Evolutionary conservation across 1,284 basidiomycete genomes (phyloP), one percentile per base, ranked within the genome.

Genomic region (Leucoagaricus sp.): DNA sequence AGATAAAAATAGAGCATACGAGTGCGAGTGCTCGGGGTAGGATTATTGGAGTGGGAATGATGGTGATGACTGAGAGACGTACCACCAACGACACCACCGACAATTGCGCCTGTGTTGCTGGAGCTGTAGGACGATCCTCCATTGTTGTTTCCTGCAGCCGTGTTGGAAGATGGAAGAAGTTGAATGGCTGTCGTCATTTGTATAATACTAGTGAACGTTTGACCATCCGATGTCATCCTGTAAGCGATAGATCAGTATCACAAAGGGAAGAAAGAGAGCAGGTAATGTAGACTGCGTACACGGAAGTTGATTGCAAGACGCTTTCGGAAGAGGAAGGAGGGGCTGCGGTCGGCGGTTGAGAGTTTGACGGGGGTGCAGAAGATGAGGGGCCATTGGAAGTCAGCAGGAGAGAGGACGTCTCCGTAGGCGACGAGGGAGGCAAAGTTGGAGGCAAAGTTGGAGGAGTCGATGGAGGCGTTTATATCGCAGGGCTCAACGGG

Each of bases 51-150:
- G 54, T 10, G 26, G 25, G 21, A 19, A 40, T 15, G 38, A 19
- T 42, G 28, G 2, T 4, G 41, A 36, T 6, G 62, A n/a, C n/a
- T n/a, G n/a, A n/a, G n/a, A n/a, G n/a, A n/a, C 64, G 25, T 42
- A 73, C 73, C 74, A 63, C 75, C 75, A 10, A 78, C 73, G 13
- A 74, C 75, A 33, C 74, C 75, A 1, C 76, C 76, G 1, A 74
- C 72, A 26, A 78, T 77, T 0, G 74, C 70, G 33, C 72, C 75
- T 15, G 64, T 59, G 47, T 67, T 64, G 1, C 60, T 54, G 0
- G 56, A 61, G 13, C 61, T 61, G n/a, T 60, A 17, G n/a, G n/a
- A n/a, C n/a, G n/a, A 45, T 15, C 40, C 42, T 1, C 53, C 44
- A 8, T 41, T 34, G n/a, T 36, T 38, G 7, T 17, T 19, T 0